Base-by-base conservation (phyloP, 2,329 filamentous ascomycete genomes). In the Magnaporthales sp. region DNA sequence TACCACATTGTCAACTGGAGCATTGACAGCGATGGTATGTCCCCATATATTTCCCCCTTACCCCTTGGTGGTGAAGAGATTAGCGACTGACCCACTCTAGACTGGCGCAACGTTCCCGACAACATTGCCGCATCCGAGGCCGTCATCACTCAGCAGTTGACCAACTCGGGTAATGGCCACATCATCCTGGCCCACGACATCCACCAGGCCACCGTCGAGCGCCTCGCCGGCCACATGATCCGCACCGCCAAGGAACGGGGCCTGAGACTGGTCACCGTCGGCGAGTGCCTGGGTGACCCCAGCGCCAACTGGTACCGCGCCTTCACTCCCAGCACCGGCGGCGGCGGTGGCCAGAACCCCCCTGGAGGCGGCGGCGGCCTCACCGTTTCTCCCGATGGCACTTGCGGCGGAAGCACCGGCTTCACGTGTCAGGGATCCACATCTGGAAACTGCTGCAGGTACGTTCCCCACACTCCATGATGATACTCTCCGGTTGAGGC, bases 231-330 rank as follows among this genome's bases (percentile, higher is more conserved):
- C 31, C 80, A 73, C 71, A 80, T 82, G 75, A 78, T 82, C 32
- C 73, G 77, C 15, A 77, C 72, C 67, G 71, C 77, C 9, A 75
- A 74, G 58, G 67, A 69, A 24, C 75, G 78, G 46, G 77, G 77
- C 24, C 81, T 79, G 75, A 76, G 76, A 70, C 74, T 77, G 7
- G 80, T 82, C 15, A 81, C 79, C 6, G 75, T 82, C n/a, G 81
- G 81, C 58, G 80, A 81, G 69, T 83, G 80, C 68, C 73, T 83
- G 31, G 77, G 75, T 13, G 81, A 83, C 69, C 76, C 78, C 10
- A 66, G 70, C 7, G 74, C 70, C 46, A 82, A 83, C 73, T 83
- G 80, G 80, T 83, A 83, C 73, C 78, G 81, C 30, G 70, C 73
- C 32, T 38, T 67, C n/a, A 56, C 51, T 29, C 46, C 29, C 29